Evolutionary conservation across 148 eudicot species (phyloP), one percentile per base, ranked within the genome.

Genomic region (Cornus kousa): DNA sequence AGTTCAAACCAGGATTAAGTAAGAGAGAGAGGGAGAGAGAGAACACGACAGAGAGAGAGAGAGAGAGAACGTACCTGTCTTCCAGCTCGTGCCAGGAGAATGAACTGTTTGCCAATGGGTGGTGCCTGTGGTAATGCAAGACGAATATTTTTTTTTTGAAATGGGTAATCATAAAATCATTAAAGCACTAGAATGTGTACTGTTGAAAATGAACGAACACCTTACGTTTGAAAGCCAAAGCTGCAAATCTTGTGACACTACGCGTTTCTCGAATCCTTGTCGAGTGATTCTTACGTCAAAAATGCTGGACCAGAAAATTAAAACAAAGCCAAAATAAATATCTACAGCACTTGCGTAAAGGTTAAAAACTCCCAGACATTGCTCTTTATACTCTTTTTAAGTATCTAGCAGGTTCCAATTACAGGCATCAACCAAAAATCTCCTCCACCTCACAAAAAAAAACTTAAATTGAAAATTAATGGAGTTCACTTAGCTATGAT

Each of bases 181-280:
- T 71, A 14, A 12, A 68, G 28, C 23, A 72, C 16, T 28, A 59
- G 2, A 65, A 17, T 24, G 68, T 33, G 50, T 2, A 11, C 4
- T 14, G 67, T 60, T 32, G 40, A 35, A 57, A 5, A 10, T 4
- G 11, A 50, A 14, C 2, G n/a, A 70, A 71, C 60, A 59, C 85
- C 97, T 76, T 68, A 93, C 99, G 85, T 96, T 93, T 57, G 99
- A 96, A 75, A 96, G 95, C 99, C 99, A 96, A 68, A 96, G 90
- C 83, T 96, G 99, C 85, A 96, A 86, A 87, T 96, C 99, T 84
- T 87, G 99, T 10, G 99, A 94, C 46, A 93, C 98, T 57, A 92
- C 99, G 72, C 99, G 92, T 81, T 92, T 96, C 88, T 96, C 99
- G 78, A 93, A 96, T 73, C 99, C 99, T 91, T 96, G 99, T 60